Evolutionary conservation across 139 green algal genomes (phyloP).

Genomic region (Chlorella sp.): DNA sequence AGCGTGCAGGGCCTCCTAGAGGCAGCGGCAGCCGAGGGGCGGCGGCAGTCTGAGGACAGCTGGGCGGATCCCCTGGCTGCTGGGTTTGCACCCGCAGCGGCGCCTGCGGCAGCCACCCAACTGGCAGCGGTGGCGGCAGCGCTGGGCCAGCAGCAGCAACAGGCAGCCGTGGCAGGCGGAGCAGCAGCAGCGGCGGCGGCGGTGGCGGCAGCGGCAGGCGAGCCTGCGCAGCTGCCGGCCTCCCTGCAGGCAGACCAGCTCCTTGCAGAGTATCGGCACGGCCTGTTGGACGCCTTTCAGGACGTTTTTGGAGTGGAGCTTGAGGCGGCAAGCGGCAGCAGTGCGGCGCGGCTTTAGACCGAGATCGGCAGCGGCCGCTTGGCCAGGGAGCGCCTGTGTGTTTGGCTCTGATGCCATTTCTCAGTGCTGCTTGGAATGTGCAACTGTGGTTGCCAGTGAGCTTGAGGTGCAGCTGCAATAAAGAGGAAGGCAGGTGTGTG

Average conservation of each 20-base stretch:
- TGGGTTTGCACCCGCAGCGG: not conserved
- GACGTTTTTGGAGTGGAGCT: slow-evolving; percentile 72
- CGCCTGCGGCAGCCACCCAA: not conserved
- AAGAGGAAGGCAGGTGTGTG: no score
- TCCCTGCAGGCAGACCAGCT: slow-evolving; percentile 29
- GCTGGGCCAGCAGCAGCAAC: not conserved
- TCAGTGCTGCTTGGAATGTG: no score
- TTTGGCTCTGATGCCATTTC: no score
- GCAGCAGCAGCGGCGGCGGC: not conserved
- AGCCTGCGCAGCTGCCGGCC: not conserved
- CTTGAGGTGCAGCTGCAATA: no score
- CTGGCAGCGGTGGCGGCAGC: not conserved
- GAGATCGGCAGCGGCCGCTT: no score
- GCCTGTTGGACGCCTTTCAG: slow-evolving; percentile 67
- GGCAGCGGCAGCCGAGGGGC: not conserved
- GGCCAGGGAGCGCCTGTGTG: no score
- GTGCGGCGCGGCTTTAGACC: not conserved
- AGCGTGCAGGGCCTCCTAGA: slow-evolving; percentile 11
- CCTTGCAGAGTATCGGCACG: slow-evolving; percentile 74
- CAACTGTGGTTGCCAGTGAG: no score
- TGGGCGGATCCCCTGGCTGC: slow-evolving; percentile 2
- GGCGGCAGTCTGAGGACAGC: not conserved
- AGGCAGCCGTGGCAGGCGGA: not conserved
- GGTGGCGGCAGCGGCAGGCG: not conserved
- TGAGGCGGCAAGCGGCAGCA: not conserved